These are phyloP conservation scores for Boechera retrofracta DNA, from an alignment of 345 rosid species.

Conservation along the genomic window DNA sequence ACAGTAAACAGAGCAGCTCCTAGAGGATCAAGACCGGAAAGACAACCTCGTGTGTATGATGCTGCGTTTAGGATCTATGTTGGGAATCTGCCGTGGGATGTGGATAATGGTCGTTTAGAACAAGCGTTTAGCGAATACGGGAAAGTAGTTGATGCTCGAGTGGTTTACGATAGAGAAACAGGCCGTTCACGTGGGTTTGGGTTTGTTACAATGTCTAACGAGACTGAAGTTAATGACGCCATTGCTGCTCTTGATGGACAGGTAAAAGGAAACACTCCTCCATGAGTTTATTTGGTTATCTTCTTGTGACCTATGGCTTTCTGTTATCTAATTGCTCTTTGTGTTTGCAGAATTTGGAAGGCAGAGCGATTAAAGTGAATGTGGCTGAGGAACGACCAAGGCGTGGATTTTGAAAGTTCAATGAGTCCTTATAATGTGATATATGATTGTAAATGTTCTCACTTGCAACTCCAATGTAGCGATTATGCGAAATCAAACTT, in stretches of 20 bases:
- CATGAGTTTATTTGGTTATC: not conserved
- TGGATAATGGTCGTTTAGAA: slow-evolving; percentile 65
- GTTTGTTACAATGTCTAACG: slow-evolving; percentile 71
- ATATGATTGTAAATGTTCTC: slow-evolving; percentile 31
- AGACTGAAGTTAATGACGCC: slow-evolving; percentile 73
- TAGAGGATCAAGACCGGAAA: slow-evolving; percentile 61
- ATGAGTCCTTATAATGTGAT: not conserved
- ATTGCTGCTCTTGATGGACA: slow-evolving; percentile 85
- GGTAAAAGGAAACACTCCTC: slow-evolving; percentile 47
- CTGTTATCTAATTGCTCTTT: not conserved
- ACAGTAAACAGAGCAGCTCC: slow-evolving; percentile 80
- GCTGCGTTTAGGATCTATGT: slow-evolving; percentile 59
- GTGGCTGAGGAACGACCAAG: slow-evolving; percentile 72
- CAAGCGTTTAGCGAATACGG: slow-evolving; percentile 78
- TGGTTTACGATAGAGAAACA: slow-evolving; percentile 68
- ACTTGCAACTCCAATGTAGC: not conserved
- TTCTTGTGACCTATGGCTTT: not conserved
- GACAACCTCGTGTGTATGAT: slow-evolving; percentile 55
- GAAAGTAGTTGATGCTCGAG: slow-evolving; percentile 69
- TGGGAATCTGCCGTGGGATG: slow-evolving; percentile 77
- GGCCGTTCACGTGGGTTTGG: slow-evolving; percentile 92
- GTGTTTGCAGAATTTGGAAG: slow-evolving; percentile 70
- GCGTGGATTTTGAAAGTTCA: slow-evolving; percentile 50
- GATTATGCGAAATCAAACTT: not conserved
- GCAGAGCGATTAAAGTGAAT: slow-evolving; percentile 77